Base-by-base conservation (phyloP, 805 yeast species). In the Suhomyces faveliae region DNA sequence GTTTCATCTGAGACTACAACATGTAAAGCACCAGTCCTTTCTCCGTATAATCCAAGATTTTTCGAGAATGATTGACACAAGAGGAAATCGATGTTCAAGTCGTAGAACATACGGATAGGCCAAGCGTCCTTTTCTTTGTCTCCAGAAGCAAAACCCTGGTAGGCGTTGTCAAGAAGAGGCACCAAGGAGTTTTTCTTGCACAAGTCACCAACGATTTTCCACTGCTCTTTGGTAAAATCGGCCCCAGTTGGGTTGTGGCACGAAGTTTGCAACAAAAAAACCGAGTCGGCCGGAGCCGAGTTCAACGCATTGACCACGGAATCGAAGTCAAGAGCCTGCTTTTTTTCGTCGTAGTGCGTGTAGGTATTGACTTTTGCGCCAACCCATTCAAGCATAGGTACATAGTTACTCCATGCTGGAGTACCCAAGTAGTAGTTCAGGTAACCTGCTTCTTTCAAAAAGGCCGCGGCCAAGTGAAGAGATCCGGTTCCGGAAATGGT, bases 241-340 rank as follows among this genome's bases (percentile, higher is more conserved):
- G 71, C 67, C 1, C 76, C 77, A 12, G 77, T 72, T 3, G 77
- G 77, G 55, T 72, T 72, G 57, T 72, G 77, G 54, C 77, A 72
- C 47, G 75, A 71, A 12, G 73, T 68, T 53, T 72, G 77, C 40
- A 72, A 59, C 22, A 72, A 51, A 49, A 72, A 67, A 17, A 68
- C 66, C 0, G 74, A 61, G 20, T 61, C 56, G 10, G 54, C 56
- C 3, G 70, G 64, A 8, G 73, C 74, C 1, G 48, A 29, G 5
- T 62, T 53, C 50, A 72, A 53, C 5, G 71, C 64, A 4, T 50
- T 45, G 35, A 59, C 40, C 12, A 63, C 51, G 9, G 64, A 39
- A 2, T 53, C 59, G 37, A 71, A 62, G 51, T 71, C 73, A 5
- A 66, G 64, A 8, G 52, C 53, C 19, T 64, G 62, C n/a, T 61